Evolutionary conservation across 2,329 filamentous ascomycete genomes (phyloP), one percentile per base, ranked within the genome.

Genomic region (Gaeumannomyces tritici): DNA sequence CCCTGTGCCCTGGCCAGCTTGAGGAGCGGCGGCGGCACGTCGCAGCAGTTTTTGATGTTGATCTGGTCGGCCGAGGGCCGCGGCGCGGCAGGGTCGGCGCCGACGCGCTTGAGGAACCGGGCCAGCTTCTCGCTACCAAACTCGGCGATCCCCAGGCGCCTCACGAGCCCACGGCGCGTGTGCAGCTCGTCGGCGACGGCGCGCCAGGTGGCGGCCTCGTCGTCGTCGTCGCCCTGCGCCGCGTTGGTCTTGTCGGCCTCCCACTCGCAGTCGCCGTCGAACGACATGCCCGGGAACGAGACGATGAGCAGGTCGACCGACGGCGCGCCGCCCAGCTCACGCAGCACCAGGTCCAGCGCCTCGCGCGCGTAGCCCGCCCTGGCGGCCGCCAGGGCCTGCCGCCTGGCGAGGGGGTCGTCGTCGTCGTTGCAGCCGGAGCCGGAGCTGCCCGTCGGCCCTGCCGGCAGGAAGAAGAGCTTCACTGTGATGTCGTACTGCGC

Each of bases 21-120:
- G 64, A 92, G 87, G 65, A 99, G 81, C 15, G 91, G 89, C 69
- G 92, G 93, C 11, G 95, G 95, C 56, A 98, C 95, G 58, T 92
- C 93, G 76, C 95, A 99, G 79, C 93, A 98, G 75, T 98, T 91
- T 69, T 90, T 88, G 60, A 96, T 85, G 73, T 98, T 98, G 80
- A 99, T 96, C 80, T 99, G 95, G 74, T 98, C 87, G 55, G 98
- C 93, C 26, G 85, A 83, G 0, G 95, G 95, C 67, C 84, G 84
- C 64, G 96, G 80, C 55, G 79, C 80, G 27, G 90, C 28, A 15
- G 12, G 24, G 18, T 18, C 35, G 9, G 57, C 56, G 56, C 15
- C 28, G 13, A 33, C 89, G 65, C 85, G 80, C 55, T 85, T 80
- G 29, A 98, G 78, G 69, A 99, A 93, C 18, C 84, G 85, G n/a